phyloP scores from a whole-genome alignment of 176 grass and related monocot species.

The Cocos nucifera region DNA sequence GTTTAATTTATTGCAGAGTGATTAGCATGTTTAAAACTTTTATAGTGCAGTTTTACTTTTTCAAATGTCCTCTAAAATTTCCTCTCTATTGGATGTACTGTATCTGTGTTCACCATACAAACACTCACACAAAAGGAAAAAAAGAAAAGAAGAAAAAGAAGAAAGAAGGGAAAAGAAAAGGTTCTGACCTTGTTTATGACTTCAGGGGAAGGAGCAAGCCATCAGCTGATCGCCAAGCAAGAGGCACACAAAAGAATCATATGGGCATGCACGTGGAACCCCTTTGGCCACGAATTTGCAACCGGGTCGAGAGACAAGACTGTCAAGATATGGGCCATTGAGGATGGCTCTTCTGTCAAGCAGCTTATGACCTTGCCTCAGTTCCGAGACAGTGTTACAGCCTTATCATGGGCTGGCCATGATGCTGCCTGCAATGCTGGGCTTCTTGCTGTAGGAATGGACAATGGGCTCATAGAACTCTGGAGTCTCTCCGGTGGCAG shows the following conservation, averaged over 20 bases:
- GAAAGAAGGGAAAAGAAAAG: background rate
- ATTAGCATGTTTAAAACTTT: too few species aligned
- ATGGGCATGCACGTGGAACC: conserved; percentile 96
- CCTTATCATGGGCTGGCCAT: conserved; percentile 64
- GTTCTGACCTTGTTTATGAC: conserved; percentile 14
- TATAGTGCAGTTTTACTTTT: too few species aligned
- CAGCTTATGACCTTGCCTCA: conserved; percentile 56
- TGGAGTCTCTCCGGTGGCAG: conserved; percentile 51
- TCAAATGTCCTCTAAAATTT: too few species aligned
- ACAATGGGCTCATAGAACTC: conserved; percentile 83
- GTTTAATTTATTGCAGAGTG: too few species aligned
- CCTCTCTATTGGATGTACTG: too few species aligned
- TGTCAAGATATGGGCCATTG: conserved; percentile 78
- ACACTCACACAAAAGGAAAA: too few species aligned
- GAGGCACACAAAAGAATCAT: conserved; percentile 96
- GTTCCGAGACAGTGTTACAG: conserved; percentile 87
- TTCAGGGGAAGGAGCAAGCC: conserved; percentile 36
- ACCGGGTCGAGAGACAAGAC: conserved; percentile 95
- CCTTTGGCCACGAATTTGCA: conserved; percentile 78
- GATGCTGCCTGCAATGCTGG: conserved; percentile 44
- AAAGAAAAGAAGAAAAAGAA: too few species aligned
- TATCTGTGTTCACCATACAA: too few species aligned
- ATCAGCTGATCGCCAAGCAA: conserved; percentile 53
- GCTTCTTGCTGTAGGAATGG: conserved; percentile 72
- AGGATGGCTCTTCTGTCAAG: conserved; percentile 53